Conservation (phyloP, 2,329 filamentous ascomycete genomes). For the Nothophaeocryptopus gaeumannii region DNA sequence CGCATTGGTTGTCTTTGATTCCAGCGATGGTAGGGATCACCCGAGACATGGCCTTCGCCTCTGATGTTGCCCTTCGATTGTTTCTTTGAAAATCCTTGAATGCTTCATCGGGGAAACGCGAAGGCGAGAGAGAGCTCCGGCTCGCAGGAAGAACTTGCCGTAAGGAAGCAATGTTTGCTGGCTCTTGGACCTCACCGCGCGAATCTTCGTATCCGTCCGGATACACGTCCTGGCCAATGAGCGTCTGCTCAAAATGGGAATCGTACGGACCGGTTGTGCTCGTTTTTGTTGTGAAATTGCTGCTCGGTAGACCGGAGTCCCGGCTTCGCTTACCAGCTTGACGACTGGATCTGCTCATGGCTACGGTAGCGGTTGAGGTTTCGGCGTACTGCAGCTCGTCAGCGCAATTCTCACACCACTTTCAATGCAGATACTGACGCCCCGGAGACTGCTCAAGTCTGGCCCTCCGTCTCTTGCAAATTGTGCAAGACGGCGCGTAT, state of each 20-base stretch:
- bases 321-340: no score
- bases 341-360: no score
- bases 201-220: constrained; percentile 11
- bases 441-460: neutral
- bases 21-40: constrained; percentile 19
- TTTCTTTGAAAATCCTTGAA: constrained; percentile 21
- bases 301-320: no score
- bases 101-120: constrained; percentile 14
- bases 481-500: neutral
- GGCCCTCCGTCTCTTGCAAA: neutral
- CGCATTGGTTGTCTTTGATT: constrained; percentile 5
- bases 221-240: constrained; percentile 28
- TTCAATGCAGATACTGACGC: neutral
- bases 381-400: no score
- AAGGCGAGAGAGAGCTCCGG: constrained; percentile 19
- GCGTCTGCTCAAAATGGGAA: constrained; percentile 28
- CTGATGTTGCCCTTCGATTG: constrained; percentile 17
- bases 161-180: constrained; percentile 18
- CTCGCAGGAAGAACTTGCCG: constrained; percentile 12
- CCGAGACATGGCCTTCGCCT: constrained; percentile 17
- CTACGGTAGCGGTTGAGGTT: no score
- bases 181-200: constrained; percentile 15
- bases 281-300: constrained; percentile 20
- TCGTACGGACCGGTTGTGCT: constrained; percentile 24
- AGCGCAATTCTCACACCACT: no score